These are phyloP conservation scores for Malbranchea cinnamomea DNA, from an alignment of 2,329 filamentous ascomycete species.

Conservation along the genomic window DNA sequence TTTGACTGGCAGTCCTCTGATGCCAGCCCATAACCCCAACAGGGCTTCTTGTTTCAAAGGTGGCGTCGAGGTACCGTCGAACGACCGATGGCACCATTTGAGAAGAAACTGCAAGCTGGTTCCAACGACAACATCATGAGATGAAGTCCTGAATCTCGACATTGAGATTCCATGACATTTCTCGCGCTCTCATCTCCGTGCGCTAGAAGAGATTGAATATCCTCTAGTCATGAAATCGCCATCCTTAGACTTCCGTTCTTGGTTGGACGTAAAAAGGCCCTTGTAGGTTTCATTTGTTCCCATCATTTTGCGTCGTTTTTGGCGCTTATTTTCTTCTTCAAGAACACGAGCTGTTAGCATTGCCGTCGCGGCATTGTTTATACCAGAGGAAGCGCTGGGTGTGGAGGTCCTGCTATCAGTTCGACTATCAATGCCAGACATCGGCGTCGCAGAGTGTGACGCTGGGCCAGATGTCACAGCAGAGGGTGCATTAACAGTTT, in stretches of 20 bases:
- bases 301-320: slow-evolving; percentile 61
- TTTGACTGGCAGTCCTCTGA: too few relatives aligned
- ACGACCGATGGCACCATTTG: too few relatives aligned
- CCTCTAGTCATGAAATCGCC: slow-evolving; percentile 46
- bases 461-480: neutral
- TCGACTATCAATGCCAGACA: slow-evolving; percentile 14
- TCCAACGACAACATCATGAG: too few relatives aligned
- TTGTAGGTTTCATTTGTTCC: slow-evolving; percentile 43
- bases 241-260: slow-evolving; percentile 27
- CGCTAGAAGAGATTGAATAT: slow-evolving; percentile 34
- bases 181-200: slow-evolving; percentile 20
- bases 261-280: slow-evolving; percentile 37
- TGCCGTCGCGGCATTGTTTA: slow-evolving; percentile 80
- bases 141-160: too few relatives aligned
- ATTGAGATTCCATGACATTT: too few relatives aligned
- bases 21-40: too few relatives aligned
- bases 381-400: slow-evolving; percentile 37
- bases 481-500: neutral
- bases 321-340: slow-evolving; percentile 68
- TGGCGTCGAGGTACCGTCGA: too few relatives aligned
- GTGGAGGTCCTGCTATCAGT: slow-evolving; percentile 18
- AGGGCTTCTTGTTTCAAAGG: too few relatives aligned
- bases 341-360: slow-evolving; percentile 74
- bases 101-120: too few relatives aligned
- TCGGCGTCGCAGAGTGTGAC: slow-evolving; percentile 6